phyloP scores from a whole-genome alignment of 2,329 filamentous ascomycete genomes.

The Amauroascus verrucosus region DNA sequence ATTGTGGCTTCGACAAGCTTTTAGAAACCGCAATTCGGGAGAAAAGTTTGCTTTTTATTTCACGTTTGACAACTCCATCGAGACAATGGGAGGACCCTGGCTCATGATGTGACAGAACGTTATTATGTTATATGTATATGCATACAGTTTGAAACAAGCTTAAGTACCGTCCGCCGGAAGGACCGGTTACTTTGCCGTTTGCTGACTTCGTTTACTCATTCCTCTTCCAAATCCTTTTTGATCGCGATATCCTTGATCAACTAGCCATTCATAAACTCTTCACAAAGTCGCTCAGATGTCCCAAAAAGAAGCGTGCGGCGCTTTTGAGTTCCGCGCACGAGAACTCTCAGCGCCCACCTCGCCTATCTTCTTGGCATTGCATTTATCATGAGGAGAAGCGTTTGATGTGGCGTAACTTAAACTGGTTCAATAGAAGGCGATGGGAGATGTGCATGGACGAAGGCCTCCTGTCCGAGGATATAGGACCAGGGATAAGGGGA shows the following conservation, averaged over 20 bases:
- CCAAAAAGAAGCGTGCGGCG: background rate
- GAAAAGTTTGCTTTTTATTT: background rate
- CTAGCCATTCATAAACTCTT: no score
- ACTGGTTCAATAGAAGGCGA: background rate
- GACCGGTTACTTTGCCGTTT: no score
- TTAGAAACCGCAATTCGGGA: background rate
- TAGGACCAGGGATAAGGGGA: background rate
- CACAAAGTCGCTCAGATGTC: background rate
- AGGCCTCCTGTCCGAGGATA: no score
- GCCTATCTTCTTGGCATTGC: slow-evolving; percentile 5
- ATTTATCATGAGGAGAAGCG: no score
- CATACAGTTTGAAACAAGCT: background rate
- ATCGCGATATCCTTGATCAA: no score
- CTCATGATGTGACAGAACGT: background rate
- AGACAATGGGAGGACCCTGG: background rate
- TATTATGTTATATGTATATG: no score
- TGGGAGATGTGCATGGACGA: no score
- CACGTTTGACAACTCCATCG: background rate
- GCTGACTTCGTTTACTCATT: no score
- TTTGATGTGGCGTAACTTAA: slow-evolving; percentile 1
- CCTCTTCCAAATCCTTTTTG: no score
- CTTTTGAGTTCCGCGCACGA: background rate
- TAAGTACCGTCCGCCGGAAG: background rate
- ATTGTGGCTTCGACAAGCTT: background rate
- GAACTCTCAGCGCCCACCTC: background rate